These are phyloP conservation scores for Echium plantagineum DNA, from an alignment of 257 asterid genomes.

Conservation along the genomic window DNA sequence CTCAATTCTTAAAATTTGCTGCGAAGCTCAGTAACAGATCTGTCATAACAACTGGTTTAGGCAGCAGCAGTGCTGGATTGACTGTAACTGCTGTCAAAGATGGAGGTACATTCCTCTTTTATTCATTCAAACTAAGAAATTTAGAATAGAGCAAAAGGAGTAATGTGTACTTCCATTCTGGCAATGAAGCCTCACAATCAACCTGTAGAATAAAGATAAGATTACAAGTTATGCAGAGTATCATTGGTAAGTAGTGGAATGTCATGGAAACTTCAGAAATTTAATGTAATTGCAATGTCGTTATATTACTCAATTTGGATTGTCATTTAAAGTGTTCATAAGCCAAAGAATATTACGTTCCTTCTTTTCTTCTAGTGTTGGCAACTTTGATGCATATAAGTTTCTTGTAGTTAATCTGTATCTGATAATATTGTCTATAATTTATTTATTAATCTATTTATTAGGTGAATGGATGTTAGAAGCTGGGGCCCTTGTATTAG, in stretches of 20 bases:
- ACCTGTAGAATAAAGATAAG: no score
- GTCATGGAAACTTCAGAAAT: no score
- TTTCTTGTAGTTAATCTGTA: neutral
- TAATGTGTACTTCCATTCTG: no score
- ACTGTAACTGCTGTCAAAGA: constrained; percentile 99
- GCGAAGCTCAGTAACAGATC: constrained; percentile 94
- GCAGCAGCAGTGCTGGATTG: constrained; percentile 98
- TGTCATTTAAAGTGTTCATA: no score
- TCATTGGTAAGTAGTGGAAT: no score
- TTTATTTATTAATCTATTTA: constrained; percentile 2
- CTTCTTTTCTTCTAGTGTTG: neutral
- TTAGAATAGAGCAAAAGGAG: no score
- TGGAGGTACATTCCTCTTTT: constrained; percentile 51
- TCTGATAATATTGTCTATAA: constrained; percentile 9
- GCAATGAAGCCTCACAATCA: no score
- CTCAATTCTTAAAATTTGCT: constrained; percentile 92
- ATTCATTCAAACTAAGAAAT: no score
- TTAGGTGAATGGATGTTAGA: constrained; percentile 99
- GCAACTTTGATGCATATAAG: neutral
- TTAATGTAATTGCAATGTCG: no score
- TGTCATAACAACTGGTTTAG: constrained; percentile 92
- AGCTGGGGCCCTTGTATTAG: constrained; percentile 98
- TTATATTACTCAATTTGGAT: neutral
- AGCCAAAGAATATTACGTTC: neutral
- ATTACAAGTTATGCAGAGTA: no score